phyloP scores from a whole-genome alignment of 176 grass and related monocot species.

The Musa itinerans region DNA sequence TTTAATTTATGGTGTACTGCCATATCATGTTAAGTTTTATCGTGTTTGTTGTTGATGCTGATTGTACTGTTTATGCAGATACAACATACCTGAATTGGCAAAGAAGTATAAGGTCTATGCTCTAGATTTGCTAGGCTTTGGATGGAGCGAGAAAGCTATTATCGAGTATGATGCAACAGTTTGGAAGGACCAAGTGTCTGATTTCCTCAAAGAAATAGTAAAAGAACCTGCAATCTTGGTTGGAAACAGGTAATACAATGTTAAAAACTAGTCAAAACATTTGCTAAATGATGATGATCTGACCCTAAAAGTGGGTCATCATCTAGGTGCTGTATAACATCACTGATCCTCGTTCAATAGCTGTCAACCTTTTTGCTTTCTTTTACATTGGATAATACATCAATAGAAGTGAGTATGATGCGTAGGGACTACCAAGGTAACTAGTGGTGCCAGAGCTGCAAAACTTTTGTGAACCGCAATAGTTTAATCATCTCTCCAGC shows the following conservation, averaged over 20 bases:
- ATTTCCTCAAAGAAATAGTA: constrained; percentile 87
- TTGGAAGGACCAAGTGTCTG: constrained; percentile 90
- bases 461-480: no score
- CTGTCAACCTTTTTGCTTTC: background rate
- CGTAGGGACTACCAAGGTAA: background rate
- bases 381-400: background rate
- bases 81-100: constrained; percentile 90
- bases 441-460: no score
- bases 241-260: constrained; percentile 60
- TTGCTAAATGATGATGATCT: background rate
- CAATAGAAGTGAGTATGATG: background rate
- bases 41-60: background rate
- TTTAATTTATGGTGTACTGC: no score
- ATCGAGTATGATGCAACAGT: constrained; percentile 84
- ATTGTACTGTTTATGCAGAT: constrained; percentile 35
- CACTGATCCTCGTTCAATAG: background rate
- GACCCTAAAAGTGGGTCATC: background rate
- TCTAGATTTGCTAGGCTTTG: constrained; percentile 87
- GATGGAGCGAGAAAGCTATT: constrained; percentile 92
- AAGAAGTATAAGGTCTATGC: constrained; percentile 97
- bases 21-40: background rate
- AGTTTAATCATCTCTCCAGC: no score
- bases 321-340: background rate
- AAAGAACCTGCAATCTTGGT: constrained; percentile 73
- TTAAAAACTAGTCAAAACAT: background rate